These are phyloP conservation scores for Beverwykella pulmonaria DNA, from an alignment of 495 filamentous ascomycete species.

Conservation along the genomic window DNA sequence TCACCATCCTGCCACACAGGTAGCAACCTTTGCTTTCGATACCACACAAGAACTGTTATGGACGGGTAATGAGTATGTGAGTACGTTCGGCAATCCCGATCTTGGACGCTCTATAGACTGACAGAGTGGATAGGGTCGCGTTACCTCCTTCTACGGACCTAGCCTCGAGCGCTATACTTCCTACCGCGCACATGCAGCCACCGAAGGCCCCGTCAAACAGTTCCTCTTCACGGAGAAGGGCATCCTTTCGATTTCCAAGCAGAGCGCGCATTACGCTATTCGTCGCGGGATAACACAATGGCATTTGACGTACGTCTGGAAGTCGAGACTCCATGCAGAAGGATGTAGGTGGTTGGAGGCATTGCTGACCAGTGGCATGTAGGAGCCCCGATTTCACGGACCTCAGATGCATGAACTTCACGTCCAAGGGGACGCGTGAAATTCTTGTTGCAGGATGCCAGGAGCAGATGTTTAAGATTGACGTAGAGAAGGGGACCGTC, in stretches of 20 bases:
- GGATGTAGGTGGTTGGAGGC: neutral
- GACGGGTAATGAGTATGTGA: slow-evolving; percentile 86
- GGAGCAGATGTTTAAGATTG: slow-evolving; percentile 83
- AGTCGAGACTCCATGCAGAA: neutral
- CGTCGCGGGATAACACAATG: slow-evolving; percentile 80
- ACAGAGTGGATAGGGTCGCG: slow-evolving; percentile 64
- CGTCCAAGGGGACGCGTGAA: slow-evolving; percentile 75
- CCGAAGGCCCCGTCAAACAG: slow-evolving; percentile 75
- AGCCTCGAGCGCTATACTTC: slow-evolving; percentile 81
- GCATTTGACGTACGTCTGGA: slow-evolving; percentile 67
- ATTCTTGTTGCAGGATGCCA: slow-evolving; percentile 87
- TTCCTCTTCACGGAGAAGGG: slow-evolving; percentile 85
- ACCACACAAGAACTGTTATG: slow-evolving; percentile 84
- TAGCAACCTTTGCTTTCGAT: slow-evolving; percentile 81
- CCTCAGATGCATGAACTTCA: slow-evolving; percentile 90
- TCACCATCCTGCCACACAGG: slow-evolving; percentile 64
- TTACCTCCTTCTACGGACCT: slow-evolving; percentile 80
- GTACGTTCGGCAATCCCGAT: slow-evolving; percentile 37
- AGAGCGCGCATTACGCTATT: slow-evolving; percentile 80
- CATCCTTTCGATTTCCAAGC: slow-evolving; percentile 74
- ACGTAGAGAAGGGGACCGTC: slow-evolving; percentile 82
- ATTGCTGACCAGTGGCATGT: neutral
- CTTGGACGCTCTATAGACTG: neutral
- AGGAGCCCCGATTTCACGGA: slow-evolving; percentile 77
- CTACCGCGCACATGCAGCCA: slow-evolving; percentile 65